Conservation (phyloP, 2,329 filamentous ascomycete species). For the Phialophora chinensis region DNA sequence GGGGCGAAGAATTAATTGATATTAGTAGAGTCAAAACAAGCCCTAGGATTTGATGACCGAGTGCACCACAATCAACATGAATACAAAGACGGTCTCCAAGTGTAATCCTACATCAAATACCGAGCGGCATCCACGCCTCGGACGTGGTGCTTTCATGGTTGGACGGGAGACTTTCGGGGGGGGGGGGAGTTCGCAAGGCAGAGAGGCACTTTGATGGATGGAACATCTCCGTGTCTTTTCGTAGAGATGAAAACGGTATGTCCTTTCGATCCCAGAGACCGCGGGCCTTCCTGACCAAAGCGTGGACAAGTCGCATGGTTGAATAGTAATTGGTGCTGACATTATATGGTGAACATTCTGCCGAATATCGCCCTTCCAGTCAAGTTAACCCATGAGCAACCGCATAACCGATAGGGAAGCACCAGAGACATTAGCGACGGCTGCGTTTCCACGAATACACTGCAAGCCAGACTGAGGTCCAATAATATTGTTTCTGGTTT, state of each 20-base stretch:
- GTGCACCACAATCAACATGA: no score
- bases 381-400: neutral
- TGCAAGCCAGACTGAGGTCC: neutral
- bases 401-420: neutral
- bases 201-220: neutral
- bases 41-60: no score
- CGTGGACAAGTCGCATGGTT: neutral
- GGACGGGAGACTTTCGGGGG: neutral
- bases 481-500: slow-evolving; percentile 2
- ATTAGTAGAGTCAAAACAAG: no score
- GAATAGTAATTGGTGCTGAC: slow-evolving; percentile 13
- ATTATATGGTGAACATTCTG: no score
- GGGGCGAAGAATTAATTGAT: no score
- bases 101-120: no score
- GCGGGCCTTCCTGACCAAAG: neutral
- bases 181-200: neutral
- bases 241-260: neutral
- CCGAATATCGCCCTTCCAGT: neutral
- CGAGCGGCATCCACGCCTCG: neutral
- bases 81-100: no score
- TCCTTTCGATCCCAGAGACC: neutral
- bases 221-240: neutral
- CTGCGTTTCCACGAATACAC: neutral
- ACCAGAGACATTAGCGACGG: neutral
- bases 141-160: neutral